Conservation (phyloP, 805 yeast genomes). For the Metschnikowia amazonensis region DNA sequence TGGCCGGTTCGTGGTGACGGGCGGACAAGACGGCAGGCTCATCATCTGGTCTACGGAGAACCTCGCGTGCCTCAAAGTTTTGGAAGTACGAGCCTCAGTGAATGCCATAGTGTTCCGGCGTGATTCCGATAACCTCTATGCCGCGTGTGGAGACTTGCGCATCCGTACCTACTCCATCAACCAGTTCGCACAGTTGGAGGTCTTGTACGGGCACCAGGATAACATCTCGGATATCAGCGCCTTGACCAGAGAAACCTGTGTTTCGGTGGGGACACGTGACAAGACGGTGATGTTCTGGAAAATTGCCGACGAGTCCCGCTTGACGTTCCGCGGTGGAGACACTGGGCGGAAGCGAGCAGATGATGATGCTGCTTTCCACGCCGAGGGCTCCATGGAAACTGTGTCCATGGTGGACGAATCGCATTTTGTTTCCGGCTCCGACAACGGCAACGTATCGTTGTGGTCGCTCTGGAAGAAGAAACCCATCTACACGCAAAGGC, state of each 20-base stretch:
- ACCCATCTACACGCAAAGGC: conserved; percentile 64
- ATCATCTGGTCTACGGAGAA: conserved; percentile 84
- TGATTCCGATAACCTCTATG: conserved; percentile 79
- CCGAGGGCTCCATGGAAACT: conserved; percentile 88
- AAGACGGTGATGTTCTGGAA: conserved; percentile 96
- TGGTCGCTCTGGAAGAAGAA: conserved; percentile 93
- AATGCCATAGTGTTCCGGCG: conserved; percentile 74
- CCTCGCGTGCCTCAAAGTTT: conserved; percentile 67
- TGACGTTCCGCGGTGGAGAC: conserved; percentile 92
- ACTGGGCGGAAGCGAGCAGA: conserved; percentile 29
- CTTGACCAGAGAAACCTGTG: conserved; percentile 82
- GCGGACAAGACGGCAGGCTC: conserved; percentile 78
- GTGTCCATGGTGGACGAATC: conserved; percentile 90
- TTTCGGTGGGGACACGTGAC: conserved; percentile 93
- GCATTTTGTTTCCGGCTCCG: conserved; percentile 91
- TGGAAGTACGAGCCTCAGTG: conserved; percentile 75
- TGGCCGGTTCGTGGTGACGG: conserved; percentile 86
- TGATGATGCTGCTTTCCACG: conserved; percentile 23
- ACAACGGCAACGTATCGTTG: conserved; percentile 83
- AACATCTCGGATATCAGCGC: conserved; percentile 78
- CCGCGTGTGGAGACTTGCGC: conserved; percentile 88
- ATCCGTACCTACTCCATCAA: conserved; percentile 82
- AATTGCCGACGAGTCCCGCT: conserved; percentile 88
- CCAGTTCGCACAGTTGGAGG: conserved; percentile 86
- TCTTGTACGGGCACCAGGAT: conserved; percentile 94